These are phyloP conservation scores for Melastoma malabathricum DNA, from an alignment of 345 rosid species.

Conservation along the genomic window DNA sequence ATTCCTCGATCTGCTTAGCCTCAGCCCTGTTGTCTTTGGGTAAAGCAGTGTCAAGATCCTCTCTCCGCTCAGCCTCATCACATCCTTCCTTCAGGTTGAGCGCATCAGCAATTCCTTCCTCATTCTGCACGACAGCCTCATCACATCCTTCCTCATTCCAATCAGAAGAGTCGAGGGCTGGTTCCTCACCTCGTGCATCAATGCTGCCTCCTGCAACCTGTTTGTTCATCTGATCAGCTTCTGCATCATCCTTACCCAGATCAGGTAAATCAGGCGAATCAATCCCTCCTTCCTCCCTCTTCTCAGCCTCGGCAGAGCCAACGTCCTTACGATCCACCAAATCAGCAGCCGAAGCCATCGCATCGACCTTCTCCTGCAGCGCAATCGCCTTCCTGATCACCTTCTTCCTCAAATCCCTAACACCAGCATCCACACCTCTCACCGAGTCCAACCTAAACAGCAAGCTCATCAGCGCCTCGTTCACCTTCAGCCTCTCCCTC, in stretches of 20 bases:
- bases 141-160: too few relatives aligned
- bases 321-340: conserved; percentile 3
- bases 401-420: conserved; percentile 41
- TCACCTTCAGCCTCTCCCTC: conserved; percentile 32
- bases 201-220: too few relatives aligned
- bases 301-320: neutral
- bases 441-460: conserved; percentile 43
- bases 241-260: too few relatives aligned
- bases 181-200: too few relatives aligned
- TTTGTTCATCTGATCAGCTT: too few relatives aligned
- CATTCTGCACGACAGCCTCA: neutral
- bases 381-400: conserved; percentile 39
- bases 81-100: neutral
- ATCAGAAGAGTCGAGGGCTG: too few relatives aligned
- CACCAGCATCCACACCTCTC: conserved; percentile 37
- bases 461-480: conserved; percentile 47
- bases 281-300: neutral
- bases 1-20: neutral
- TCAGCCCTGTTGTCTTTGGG: neutral
- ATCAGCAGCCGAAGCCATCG: conserved; percentile 12
- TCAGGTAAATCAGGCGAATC: neutral
- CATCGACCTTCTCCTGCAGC: conserved; percentile 44
- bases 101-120: conserved; percentile 1
- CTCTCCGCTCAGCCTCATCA: neutral
- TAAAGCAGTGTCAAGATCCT: neutral